Percentiles rank a stretch among this genome's conserved stretches.
These are phyloP conservation scores for Aspergillus uvarum DNA, from an alignment of 2,329 filamentous ascomycete genomes.

Conservation along the genomic window DNA sequence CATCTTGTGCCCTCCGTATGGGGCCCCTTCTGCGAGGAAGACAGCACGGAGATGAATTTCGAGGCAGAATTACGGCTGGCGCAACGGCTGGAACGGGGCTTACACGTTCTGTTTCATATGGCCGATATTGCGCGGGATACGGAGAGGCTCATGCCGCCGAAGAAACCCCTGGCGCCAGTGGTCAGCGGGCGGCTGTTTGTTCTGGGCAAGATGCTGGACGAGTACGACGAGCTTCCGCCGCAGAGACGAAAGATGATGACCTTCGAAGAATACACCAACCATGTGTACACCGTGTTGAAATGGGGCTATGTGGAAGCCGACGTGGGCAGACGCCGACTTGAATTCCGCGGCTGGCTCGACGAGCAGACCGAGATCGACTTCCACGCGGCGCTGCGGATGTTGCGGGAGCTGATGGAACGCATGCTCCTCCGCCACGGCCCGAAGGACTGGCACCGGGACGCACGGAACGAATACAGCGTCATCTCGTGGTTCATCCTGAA, in stretches of 20 bases:
- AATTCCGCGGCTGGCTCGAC: slow-evolving; percentile 26
- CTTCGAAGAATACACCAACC: slow-evolving; percentile 23
- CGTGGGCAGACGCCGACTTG: slow-evolving; percentile 25
- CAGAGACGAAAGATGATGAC: slow-evolving; percentile 13
- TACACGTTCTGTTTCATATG: slow-evolving; percentile 33
- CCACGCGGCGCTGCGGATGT: slow-evolving; percentile 30
- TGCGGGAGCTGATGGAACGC: slow-evolving; percentile 30
- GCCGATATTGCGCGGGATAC: slow-evolving; percentile 25
- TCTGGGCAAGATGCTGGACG: slow-evolving; percentile 18
- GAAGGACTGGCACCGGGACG: slow-evolving; percentile 27
- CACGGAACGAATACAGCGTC: slow-evolving; percentile 27
- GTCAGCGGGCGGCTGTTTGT: slow-evolving; percentile 20
- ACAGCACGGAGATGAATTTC: slow-evolving; percentile 25
- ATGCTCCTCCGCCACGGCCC: slow-evolving; percentile 33
- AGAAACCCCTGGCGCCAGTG: slow-evolving; percentile 12
- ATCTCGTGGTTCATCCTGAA: slow-evolving; percentile 32
- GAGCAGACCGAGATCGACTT: slow-evolving; percentile 28
- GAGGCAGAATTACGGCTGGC: slow-evolving; percentile 27
- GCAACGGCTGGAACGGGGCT: slow-evolving; percentile 26
- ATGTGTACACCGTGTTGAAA: slow-evolving; percentile 26
- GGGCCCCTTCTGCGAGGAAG: slow-evolving; percentile 27
- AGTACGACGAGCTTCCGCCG: slow-evolving; percentile 22
- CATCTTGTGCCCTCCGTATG: slow-evolving; percentile 30
- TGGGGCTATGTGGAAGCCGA: slow-evolving; percentile 27
- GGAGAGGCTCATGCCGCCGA: slow-evolving; percentile 14